Evolutionary conservation across 1,139 yeast genomes (phyloP), one percentile per base, ranked within the genome.

Genomic region (Citeromyces hawaiiensis): DNA sequence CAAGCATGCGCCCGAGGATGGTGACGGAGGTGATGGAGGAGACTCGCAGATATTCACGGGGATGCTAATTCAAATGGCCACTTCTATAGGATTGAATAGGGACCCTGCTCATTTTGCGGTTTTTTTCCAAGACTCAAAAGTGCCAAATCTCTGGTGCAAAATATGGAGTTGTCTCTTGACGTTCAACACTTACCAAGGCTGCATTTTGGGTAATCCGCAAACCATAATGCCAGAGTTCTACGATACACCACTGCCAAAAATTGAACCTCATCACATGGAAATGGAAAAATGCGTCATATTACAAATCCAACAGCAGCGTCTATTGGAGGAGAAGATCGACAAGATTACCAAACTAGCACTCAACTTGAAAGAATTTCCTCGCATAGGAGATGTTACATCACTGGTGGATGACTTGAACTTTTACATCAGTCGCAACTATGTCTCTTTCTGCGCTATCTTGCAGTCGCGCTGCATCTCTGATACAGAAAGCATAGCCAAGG

Each of bases 1-100:
- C 31, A 52, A 56, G 15, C 57, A 50, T 39, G 72, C 76, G 0
- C 76, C 76, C 0, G 76, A 71, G 45, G 75, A 69, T 45, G 73
- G 75, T 14, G 65, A 61, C 42, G 64, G 64, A 3, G 59, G 61
- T 3, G 73, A 70, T 43, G 77, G 74, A 30, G 70, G 72, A 8
- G 74, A 66, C 41, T 55, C 68, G 0, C 70, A 65, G 40, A 61
- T 66, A 1, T 61, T 62, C 39, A 56, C 63, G 11, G 71, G 73
- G 2, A 53, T 68, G 46, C 49, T 75, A 37, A 52, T 71, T 2
- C 72, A 69, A 43, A 62, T 57, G 36, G 64, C 61, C 3, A 49
- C 50, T 36, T 56, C 61, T 3, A 58, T 57, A 38, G 65, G 65
- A 2, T 44, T 60, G 38, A 55, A 60, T 39, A 44, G 60, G 21